Evolutionary conservation across 148 eudicot genomes (phyloP).

Genomic region (Beta vulgaris): DNA sequence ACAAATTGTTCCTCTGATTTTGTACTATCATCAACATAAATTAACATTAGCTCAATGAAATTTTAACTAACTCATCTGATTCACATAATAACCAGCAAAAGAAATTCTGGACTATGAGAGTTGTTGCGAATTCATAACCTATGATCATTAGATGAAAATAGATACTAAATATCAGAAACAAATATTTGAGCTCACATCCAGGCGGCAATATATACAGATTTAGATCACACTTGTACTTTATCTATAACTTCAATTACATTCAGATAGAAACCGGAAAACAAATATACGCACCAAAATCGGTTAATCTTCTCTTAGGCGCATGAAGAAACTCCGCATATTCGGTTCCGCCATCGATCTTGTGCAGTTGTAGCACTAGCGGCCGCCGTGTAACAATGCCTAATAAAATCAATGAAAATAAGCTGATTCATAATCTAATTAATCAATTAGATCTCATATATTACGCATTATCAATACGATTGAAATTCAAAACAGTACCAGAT

Average conservation of each 20-base stretch:
- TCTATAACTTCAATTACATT: background rate
- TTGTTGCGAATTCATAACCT: background rate
- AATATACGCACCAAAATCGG: slow-evolving; percentile 69
- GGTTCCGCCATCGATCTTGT: slow-evolving; percentile 68
- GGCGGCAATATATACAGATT: background rate
- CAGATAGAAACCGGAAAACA: background rate
- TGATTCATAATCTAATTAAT: background rate
- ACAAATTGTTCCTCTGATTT: no score
- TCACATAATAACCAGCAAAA: background rate
- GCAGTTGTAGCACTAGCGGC: slow-evolving; percentile 93
- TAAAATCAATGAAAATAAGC: background rate
- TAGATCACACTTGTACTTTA: background rate
- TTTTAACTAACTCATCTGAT: background rate
- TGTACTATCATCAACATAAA: no score
- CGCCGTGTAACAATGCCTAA: slow-evolving; percentile 94
- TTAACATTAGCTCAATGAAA: background rate
- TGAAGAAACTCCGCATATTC: slow-evolving; percentile 99
- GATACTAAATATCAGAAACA: background rate
- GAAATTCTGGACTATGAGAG: background rate
- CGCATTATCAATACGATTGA: background rate
- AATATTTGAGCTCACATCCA: background rate
- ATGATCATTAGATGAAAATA: background rate
- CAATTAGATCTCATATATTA: background rate
- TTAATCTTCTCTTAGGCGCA: slow-evolving; percentile 62
- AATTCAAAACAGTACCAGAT: slow-evolving; percentile 50